A percentile compares a stretch with the other conserved stretches of the same genome.
Conservation (phyloP, 2,329 filamentous ascomycete species). For the Lasiodiplodia theobromae region DNA sequence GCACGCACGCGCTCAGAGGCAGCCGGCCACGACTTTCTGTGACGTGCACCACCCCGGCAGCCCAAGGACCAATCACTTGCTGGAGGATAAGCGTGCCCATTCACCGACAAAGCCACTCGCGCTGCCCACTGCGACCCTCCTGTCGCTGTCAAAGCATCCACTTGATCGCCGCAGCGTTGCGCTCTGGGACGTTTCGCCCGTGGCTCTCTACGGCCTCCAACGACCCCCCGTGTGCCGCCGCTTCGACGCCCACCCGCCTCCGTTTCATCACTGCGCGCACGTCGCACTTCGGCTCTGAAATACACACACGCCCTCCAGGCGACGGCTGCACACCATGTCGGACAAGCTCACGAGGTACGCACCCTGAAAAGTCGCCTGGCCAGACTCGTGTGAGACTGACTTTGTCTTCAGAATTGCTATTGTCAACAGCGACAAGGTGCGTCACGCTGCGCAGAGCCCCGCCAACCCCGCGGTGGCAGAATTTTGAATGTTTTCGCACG, state of each 20-base stretch:
- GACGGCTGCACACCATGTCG: constrained; percentile 66
- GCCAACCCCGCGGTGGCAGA: constrained; percentile 34
- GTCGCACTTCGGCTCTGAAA: constrained; percentile 15
- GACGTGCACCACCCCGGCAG: constrained; percentile 2
- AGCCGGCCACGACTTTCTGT: constrained; percentile 15
- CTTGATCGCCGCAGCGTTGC: constrained; percentile 26
- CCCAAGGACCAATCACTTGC: not conserved
- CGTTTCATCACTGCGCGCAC: constrained; percentile 14
- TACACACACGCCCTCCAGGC: constrained; percentile 9
- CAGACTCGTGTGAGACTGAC: constrained; percentile 19
- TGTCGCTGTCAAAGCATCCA: constrained; percentile 26
- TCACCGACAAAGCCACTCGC: constrained; percentile 28
- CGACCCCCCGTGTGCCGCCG: constrained; percentile 14
- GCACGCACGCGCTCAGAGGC: constrained; percentile 14
- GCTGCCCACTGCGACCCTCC: constrained; percentile 19
- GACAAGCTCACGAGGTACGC: constrained; percentile 93
- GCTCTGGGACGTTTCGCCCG: constrained; percentile 12
- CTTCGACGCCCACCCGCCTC: constrained; percentile 24
- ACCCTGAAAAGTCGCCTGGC: not conserved
- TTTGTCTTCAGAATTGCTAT: constrained; percentile 82
- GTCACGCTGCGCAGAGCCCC: constrained; percentile 37
- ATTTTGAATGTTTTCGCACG: constrained; percentile 36
- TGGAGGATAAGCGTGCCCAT: constrained; percentile 20
- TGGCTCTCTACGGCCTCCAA: constrained; percentile 13
- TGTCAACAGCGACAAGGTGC: constrained; percentile 96